These are phyloP conservation scores for Mallotus nudiflorus DNA, from an alignment of 345 rosid species.

Conservation along the genomic window DNA sequence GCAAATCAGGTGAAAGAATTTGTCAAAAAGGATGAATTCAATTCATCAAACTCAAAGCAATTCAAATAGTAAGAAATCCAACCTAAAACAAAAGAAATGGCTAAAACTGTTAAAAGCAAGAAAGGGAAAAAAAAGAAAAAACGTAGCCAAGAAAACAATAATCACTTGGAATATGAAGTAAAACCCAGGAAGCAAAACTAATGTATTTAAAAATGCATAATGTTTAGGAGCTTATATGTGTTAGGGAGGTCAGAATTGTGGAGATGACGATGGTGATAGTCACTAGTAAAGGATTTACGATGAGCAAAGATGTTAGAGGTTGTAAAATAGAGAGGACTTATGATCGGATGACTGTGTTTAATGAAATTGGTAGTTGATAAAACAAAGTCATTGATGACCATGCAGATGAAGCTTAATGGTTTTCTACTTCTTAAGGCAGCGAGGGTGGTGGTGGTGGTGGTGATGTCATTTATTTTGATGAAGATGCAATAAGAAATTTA, in stretches of 20 bases:
- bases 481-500: no score
- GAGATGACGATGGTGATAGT: slow-evolving; percentile 62
- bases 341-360: slow-evolving; percentile 39
- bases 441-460: no score
- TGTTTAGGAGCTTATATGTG: slow-evolving; percentile 19
- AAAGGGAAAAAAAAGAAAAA: no score
- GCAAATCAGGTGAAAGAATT: slow-evolving; percentile 62
- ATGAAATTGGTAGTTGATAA: slow-evolving; percentile 18
- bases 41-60: no score
- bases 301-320: slow-evolving; percentile 46
- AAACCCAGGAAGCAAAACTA: background rate
- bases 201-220: background rate
- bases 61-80: no score
- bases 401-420: no score
- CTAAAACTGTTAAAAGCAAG: no score
- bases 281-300: slow-evolving; percentile 28
- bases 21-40: slow-evolving; percentile 20
- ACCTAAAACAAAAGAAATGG: no score
- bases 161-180: no score
- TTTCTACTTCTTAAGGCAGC: no score
- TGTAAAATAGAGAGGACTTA: slow-evolving; percentile 59
- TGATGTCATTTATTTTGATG: no score
- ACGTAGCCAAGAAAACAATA: no score
- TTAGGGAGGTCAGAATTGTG: slow-evolving; percentile 52
- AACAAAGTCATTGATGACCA: slow-evolving; percentile 23